Evolutionary conservation across 2,329 filamentous ascomycete genomes (phyloP), one percentile per base, ranked within the genome.

Genomic region (Elsinoe fawcettii): DNA sequence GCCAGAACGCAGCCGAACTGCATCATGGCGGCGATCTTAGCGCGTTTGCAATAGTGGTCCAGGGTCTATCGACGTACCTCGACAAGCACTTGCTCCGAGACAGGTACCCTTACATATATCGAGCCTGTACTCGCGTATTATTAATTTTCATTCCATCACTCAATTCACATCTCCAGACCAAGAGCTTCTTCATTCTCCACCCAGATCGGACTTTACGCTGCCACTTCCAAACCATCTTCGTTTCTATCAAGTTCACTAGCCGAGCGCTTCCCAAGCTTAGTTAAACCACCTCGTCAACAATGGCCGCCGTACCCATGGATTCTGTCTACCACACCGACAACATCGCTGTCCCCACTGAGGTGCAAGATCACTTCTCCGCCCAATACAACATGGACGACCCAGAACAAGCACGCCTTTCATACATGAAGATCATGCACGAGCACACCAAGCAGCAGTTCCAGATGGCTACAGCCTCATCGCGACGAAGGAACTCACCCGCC

Each of bases 401-500:
- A 20, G 66, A 67, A 8, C 57, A 63, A 30, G 69, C 75, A 49
- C 74, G 75, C 70, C 66, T 66, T 9, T 68, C 67, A 3, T 78
- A 78, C 58, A 70, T 74, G 60, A 49, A 37, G 32, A 69, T 77
- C 54, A 77, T 78, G 74, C 75, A 77, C 60, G 71, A 76, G 61
- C 75, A 78, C 67, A 78, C 75, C 61, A 75, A 74, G 66, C 70
- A 71, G 53, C 75, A 78, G 63, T 73, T 77, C 46, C 72, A 69
- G 53, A 72, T 69, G 46, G 75, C 75, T 0, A 73, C 74, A 47
- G 69, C 69, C 59, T 77, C 74, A 7, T 74, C 73, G 2, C 70
- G 73, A 30, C 67, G 75, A 65, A 70, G 74, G 12, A 71, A 67
- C 1, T 63, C 64, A 3, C 64, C 59, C 41, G 55, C 58, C n/a